Evolutionary conservation across 148 eudicot species (phyloP).

Genomic region (Talinum fruticosum): DNA sequence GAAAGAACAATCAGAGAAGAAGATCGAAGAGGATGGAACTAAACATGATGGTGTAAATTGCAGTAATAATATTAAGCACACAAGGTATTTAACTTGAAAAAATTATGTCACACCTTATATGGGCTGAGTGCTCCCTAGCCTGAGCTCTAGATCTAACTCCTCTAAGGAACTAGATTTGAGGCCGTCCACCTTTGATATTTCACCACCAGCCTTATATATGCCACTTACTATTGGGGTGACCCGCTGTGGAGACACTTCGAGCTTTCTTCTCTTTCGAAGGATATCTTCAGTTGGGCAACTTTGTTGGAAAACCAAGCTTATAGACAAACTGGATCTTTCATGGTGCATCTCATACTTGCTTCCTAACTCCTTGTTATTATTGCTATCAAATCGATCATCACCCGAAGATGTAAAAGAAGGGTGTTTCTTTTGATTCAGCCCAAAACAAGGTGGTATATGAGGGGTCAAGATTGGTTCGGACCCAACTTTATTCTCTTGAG

Average conservation of each 20-base stretch:
- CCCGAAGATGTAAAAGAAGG: slow-evolving; percentile 18
- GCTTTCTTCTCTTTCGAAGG: slow-evolving; percentile 40
- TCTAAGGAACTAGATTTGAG: slow-evolving; percentile 31
- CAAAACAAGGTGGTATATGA: slow-evolving; percentile 28
- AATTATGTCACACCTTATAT: slow-evolving; percentile 26
- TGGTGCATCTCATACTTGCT: slow-evolving; percentile 11
- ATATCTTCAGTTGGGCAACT: background rate
- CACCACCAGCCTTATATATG: slow-evolving; percentile 13
- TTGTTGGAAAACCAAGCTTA: slow-evolving; percentile 26
- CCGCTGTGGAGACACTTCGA: slow-evolving; percentile 16
- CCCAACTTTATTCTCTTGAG: background rate
- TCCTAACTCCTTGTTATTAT: background rate
- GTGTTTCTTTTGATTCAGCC: slow-evolving; percentile 2
- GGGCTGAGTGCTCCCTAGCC: slow-evolving; percentile 71
- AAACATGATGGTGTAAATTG: slow-evolving; percentile 7
- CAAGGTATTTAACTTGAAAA: background rate
- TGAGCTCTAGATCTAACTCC: slow-evolving; percentile 83
- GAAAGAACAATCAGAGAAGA: background rate
- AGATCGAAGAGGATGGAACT: slow-evolving; percentile 1
- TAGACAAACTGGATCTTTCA: slow-evolving; percentile 29
- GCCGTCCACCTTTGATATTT: slow-evolving; percentile 24
- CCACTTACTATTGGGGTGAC: background rate
- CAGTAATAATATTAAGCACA: background rate
- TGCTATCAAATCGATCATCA: background rate
- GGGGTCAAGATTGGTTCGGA: slow-evolving; percentile 16